phyloP scores from a whole-genome alignment of 257 asterid genomes.

The Solanum commersonii region DNA sequence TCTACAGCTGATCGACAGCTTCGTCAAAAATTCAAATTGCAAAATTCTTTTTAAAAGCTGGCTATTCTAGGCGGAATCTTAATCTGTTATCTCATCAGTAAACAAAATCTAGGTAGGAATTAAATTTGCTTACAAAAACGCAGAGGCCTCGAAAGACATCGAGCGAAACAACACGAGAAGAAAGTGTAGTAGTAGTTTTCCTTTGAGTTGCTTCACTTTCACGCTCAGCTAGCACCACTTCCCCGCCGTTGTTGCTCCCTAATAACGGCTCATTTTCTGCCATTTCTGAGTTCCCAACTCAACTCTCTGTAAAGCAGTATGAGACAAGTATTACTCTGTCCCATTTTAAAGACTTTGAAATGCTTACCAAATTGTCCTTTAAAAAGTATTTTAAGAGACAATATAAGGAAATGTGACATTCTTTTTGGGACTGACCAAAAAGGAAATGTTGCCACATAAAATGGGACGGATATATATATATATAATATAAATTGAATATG shows the following conservation, averaged over 20 bases:
- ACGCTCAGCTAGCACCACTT: not conserved
- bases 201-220: slow-evolving; percentile 2
- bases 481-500: no score
- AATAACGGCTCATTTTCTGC: slow-evolving; percentile 49
- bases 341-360: no score
- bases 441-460: no score
- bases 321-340: no score
- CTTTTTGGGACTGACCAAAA: no score
- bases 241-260: slow-evolving; percentile 10
- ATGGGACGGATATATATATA: no score
- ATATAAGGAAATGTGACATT: no score
- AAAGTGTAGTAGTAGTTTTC: slow-evolving; percentile 1
- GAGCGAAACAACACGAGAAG: slow-evolving; percentile 41
- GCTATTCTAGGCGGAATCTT: not conserved
- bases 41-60: not conserved
- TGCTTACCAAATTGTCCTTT: no score
- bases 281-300: slow-evolving; percentile 13
- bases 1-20: not conserved
- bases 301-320: not conserved
- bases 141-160: slow-evolving; percentile 60
- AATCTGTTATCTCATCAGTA: not conserved
- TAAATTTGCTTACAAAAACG: slow-evolving; percentile 30
- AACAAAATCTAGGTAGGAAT: not conserved
- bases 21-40: not conserved
- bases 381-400: no score